Percentiles rank a stretch among this genome's conserved stretches.
Conservation (phyloP, 2,329 filamentous ascomycete species). For the Talaromyces islandicus region DNA sequence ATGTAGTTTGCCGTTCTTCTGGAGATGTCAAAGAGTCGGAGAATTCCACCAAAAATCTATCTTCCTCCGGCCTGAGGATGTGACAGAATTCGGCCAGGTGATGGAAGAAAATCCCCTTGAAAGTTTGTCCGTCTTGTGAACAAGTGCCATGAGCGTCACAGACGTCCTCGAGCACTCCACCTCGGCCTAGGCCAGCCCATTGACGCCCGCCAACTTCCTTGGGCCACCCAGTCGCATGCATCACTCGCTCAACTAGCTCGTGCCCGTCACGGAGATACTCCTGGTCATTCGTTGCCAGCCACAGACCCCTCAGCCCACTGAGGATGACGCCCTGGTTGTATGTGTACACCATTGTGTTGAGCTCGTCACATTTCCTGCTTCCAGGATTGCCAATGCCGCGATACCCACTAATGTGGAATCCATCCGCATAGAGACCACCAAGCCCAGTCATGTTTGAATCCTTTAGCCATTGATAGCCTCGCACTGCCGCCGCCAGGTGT, state of each 20-base stretch:
- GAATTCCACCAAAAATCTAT: conserved; percentile 41
- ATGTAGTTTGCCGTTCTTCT: conserved; percentile 39
- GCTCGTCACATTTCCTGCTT: conserved; percentile 68
- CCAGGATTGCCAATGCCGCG: conserved; percentile 51
- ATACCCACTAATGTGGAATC: conserved; percentile 75
- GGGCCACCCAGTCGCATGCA: conserved; percentile 72
- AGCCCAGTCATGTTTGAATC: conserved; percentile 73
- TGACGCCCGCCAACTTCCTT: conserved; percentile 29
- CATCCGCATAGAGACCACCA: conserved; percentile 73
- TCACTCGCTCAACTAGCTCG: conserved; percentile 64
- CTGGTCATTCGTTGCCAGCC: conserved; percentile 66
- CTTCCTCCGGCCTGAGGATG: conserved; percentile 49
- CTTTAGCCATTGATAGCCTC: conserved; percentile 76
- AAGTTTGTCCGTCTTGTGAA: conserved; percentile 78
- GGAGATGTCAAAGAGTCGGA: conserved; percentile 25
- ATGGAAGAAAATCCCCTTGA: conserved; percentile 94
- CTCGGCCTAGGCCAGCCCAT: conserved; percentile 72
- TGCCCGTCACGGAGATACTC: conserved; percentile 75
- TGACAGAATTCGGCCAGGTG: conserved; percentile 76
- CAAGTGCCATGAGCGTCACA: conserved; percentile 72
- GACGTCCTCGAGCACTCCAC: conserved; percentile 74
- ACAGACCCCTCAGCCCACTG: conserved; percentile 73
- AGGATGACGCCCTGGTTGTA: conserved; percentile 94
- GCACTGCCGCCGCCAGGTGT: conserved; percentile 67
- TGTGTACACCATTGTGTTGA: conserved; percentile 86